Evolutionary conservation across 2,329 filamentous ascomycete genomes (phyloP).

Genomic region (Fusarium sororula): DNA sequence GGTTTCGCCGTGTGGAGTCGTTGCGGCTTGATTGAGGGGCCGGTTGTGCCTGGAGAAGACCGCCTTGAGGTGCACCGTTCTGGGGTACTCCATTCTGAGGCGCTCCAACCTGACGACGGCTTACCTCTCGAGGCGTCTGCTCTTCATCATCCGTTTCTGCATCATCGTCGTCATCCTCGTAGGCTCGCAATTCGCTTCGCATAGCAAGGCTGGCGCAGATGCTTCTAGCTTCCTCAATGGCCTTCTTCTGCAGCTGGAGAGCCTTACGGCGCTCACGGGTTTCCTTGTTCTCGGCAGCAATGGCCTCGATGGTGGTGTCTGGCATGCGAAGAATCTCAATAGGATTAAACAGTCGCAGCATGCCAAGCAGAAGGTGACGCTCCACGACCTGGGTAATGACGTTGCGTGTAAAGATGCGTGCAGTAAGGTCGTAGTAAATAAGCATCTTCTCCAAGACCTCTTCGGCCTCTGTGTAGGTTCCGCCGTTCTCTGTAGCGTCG

Average conservation of each 20-base stretch:
- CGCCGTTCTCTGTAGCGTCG: slow-evolving; percentile 53
- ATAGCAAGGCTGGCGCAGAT: slow-evolving; percentile 61
- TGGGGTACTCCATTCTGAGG: slow-evolving; percentile 28
- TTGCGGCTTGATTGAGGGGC: slow-evolving; percentile 17
- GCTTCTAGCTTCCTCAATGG: slow-evolving; percentile 60
- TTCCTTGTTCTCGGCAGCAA: slow-evolving; percentile 63
- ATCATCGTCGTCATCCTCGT: slow-evolving; percentile 50
- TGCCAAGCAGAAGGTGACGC: slow-evolving; percentile 60
- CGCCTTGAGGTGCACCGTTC: slow-evolving; percentile 19
- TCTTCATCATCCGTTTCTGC: slow-evolving; percentile 46
- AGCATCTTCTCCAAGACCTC: slow-evolving; percentile 66
- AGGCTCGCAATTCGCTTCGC: slow-evolving; percentile 59
- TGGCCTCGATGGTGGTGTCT: slow-evolving; percentile 56
- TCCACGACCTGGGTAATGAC: slow-evolving; percentile 63
- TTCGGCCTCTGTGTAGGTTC: slow-evolving; percentile 59
- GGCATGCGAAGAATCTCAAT: slow-evolving; percentile 60
- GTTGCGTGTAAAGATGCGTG: slow-evolving; percentile 62
- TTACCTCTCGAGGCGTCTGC: slow-evolving; percentile 14
- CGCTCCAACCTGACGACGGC: slow-evolving; percentile 29
- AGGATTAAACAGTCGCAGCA: slow-evolving; percentile 62
- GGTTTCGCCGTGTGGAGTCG: slow-evolving; percentile 36
- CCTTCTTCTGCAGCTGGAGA: slow-evolving; percentile 58
- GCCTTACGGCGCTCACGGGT: slow-evolving; percentile 59
- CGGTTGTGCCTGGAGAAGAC: slow-evolving; percentile 26
- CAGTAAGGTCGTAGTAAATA: slow-evolving; percentile 63